A percentile compares a stretch with the other conserved stretches of the same genome.
phyloP scores from a whole-genome alignment of 768 basidiomycete genomes.

The Nidularia pulvinata region DNA sequence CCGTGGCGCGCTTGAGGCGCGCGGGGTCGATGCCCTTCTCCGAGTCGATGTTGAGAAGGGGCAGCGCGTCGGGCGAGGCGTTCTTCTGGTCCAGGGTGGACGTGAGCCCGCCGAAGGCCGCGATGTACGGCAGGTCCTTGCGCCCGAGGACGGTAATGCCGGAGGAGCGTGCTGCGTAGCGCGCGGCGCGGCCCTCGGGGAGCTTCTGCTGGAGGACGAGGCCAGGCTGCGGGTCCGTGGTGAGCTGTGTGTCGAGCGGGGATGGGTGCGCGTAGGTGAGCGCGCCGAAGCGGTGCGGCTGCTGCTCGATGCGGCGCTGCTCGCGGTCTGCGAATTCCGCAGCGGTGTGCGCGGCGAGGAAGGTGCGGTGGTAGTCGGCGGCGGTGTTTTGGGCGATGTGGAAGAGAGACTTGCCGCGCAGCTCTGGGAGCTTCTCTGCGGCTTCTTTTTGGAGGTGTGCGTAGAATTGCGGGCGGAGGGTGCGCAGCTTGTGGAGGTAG shows the following conservation, averaged over 20 bases:
- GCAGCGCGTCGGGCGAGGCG: slow-evolving; percentile 16
- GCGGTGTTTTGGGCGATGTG: slow-evolving; percentile 18
- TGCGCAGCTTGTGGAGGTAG: slow-evolving; percentile 61
- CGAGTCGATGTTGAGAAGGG: slow-evolving; percentile 5
- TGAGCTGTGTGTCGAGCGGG: slow-evolving; percentile 50
- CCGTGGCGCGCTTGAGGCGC: slow-evolving; percentile 5
- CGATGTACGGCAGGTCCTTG: slow-evolving; percentile 13
- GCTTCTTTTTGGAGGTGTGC: slow-evolving; percentile 32
- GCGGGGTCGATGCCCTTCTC: slow-evolving; percentile 21
- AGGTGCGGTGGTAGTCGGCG: slow-evolving; percentile 24
- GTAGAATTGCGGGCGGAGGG: slow-evolving; percentile 54
- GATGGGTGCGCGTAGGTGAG: slow-evolving; percentile 60
- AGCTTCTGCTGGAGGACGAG: slow-evolving; percentile 41
- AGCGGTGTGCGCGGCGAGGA: slow-evolving; percentile 33
- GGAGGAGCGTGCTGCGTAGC: background rate
- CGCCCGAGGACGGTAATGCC: background rate
- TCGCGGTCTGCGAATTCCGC: slow-evolving; percentile 11
- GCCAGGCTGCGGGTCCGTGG: slow-evolving; percentile 54
- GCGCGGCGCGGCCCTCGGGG: background rate
- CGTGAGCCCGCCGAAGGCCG: slow-evolving; percentile 44
- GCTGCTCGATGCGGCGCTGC: slow-evolving; percentile 48
- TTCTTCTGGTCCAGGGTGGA: too few relatives aligned
- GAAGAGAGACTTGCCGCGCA: slow-evolving; percentile 13
- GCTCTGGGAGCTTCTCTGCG: slow-evolving; percentile 2
- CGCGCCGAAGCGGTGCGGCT: slow-evolving; percentile 65